Conservation (phyloP, 1,284 basidiomycete genomes). For the Megacollybia platyphylla region DNA sequence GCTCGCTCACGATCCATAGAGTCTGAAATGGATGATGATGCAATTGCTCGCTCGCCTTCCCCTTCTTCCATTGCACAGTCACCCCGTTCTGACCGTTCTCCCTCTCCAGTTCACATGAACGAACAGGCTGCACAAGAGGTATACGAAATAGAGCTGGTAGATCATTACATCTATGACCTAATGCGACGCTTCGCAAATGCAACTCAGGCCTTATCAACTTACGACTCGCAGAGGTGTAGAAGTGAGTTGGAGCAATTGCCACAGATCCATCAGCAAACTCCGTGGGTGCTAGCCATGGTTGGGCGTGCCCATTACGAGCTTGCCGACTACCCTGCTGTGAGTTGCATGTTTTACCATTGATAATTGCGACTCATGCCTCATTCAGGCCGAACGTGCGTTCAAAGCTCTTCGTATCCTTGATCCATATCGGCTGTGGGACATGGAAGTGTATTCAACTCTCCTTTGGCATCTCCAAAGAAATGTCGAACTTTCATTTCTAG, state of each 20-base stretch:
- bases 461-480: slow-evolving; percentile 84
- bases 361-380: slow-evolving; percentile 13
- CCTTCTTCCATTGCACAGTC: slow-evolving; percentile 47
- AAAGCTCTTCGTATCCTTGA: slow-evolving; percentile 66
- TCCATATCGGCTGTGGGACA: slow-evolving; percentile 77
- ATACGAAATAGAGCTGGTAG: slow-evolving; percentile 61
- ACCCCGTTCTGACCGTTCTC: slow-evolving; percentile 47
- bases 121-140: slow-evolving; percentile 60
- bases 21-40: slow-evolving; percentile 59
- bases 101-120: slow-evolving; percentile 43
- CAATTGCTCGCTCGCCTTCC: slow-evolving; percentile 42
- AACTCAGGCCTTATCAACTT: slow-evolving; percentile 57
- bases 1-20: slow-evolving; percentile 46
- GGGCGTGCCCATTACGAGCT: slow-evolving; percentile 82
- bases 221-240: slow-evolving; percentile 65
- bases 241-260: slow-evolving; percentile 69
- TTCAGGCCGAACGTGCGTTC: slow-evolving; percentile 79
- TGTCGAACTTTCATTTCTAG: slow-evolving; percentile 76
- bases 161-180: slow-evolving; percentile 73
- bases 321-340: slow-evolving; percentile 75
- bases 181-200: slow-evolving; percentile 75
- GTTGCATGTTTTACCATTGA: slow-evolving; percentile 18
- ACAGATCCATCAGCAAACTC: slow-evolving; percentile 58
- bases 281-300: slow-evolving; percentile 70
- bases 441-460: slow-evolving; percentile 90